Evolutionary conservation across 192 early-diverging fungal species (phyloP), one percentile per base, ranked within the genome.

Genomic region (Umbelopsis ramanniana): DNA sequence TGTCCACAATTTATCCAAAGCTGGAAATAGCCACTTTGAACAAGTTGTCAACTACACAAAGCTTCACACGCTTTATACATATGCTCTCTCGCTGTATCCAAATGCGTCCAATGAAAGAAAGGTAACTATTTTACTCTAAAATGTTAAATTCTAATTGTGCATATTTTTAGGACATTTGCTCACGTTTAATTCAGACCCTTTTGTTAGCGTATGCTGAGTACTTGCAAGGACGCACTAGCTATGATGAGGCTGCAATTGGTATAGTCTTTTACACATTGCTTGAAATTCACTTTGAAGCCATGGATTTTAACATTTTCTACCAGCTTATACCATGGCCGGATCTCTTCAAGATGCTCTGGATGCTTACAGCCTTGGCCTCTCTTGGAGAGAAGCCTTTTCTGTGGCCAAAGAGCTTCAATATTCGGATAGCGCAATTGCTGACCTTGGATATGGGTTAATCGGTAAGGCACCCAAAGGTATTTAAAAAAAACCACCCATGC

Each of bases 311-410:
- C 2, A 22, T 23, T 35, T 69, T 63, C 68, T 80, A 67, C 3
- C 85, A 85, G 84, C 83, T 21, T 84, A 81, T 81, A 70, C 74
- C 14, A 74, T 88, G 81, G 91, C 91, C 17, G 87, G 80, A 17
- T 76, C 85, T n/a, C 79, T 82, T 47, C 55, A 76, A 3, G 75
- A 85, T 76, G 92, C 94, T 0, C 70, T 92, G 17, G 85, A 87
- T 35, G 57, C 80, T 22, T 94, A 89, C 66, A 70, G 55, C 50
- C 80, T 83, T 14, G 89, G 82, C 4, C 76, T 82, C 21, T 71
- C 74, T 29, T 94, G 93, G 93, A 83, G 85, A 22, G 88, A 93
- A 69, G 83, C 87, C 14, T 81, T 95, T 48, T 76, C 88, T 19
- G 66, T 92, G 23, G 92, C 93, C 3, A 79, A 84, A 9, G 81